Percentiles rank a stretch among this genome's conserved stretches.
These are phyloP conservation scores for Suillus paluster DNA, from an alignment of 768 basidiomycete genomes.

Conservation along the genomic window DNA sequence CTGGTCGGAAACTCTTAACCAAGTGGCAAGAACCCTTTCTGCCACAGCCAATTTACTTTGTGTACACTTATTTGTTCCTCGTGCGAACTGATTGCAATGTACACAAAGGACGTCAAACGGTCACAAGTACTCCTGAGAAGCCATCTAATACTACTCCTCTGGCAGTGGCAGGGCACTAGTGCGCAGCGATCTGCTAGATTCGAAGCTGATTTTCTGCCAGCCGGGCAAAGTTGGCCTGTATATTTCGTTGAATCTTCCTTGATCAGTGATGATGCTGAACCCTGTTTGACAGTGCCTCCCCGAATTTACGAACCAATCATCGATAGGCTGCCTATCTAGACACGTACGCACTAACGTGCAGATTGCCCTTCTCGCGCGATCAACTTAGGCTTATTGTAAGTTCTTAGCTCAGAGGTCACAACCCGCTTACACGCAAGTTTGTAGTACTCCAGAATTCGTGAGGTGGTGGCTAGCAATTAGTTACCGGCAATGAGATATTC, in stretches of 20 bases:
- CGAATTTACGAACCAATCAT: not conserved
- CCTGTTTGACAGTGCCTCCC: not conserved
- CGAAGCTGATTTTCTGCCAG: not conserved
- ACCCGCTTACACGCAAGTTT: not conserved
- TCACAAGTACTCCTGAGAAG: not conserved
- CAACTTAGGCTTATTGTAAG: no score
- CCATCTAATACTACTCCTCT: constrained; percentile 6
- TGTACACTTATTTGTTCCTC: constrained; percentile 32
- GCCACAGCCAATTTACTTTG: constrained; percentile 34
- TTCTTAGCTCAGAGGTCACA: not conserved
- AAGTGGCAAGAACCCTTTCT: constrained; percentile 16
- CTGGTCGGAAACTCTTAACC: constrained; percentile 4
- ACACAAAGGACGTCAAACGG: constrained; percentile 1
- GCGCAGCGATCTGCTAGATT: not conserved
- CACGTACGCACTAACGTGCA: not conserved
- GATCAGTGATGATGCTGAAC: not conserved
- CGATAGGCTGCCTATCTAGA: not conserved
- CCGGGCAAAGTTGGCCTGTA: not conserved
- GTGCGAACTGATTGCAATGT: constrained; percentile 38
- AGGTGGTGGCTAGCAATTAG: not conserved
- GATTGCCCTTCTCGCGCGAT: no score
- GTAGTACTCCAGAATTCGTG: no score
- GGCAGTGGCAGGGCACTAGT: not conserved
- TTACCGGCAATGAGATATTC: not conserved
- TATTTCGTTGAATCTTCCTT: not conserved